These are phyloP conservation scores for Corynascus novoguineensis DNA, from an alignment of 495 filamentous ascomycete species.

Conservation along the genomic window DNA sequence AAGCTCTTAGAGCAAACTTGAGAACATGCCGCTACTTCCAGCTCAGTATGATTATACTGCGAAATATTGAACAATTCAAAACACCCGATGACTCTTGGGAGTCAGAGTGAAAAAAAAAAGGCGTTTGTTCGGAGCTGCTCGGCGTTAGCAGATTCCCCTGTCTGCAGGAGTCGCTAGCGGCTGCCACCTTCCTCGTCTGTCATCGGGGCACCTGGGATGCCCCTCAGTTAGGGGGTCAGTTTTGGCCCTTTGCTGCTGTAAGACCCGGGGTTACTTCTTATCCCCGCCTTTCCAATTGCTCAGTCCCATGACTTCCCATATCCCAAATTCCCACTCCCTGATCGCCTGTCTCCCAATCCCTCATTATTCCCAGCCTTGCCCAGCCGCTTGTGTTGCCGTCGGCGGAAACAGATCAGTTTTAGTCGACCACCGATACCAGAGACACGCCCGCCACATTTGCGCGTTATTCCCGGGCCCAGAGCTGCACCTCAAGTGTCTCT, in stretches of 20 bases:
- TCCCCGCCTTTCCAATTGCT: constrained; percentile 6
- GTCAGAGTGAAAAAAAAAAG: not conserved
- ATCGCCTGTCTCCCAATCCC: constrained; percentile 7
- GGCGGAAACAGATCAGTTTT: not conserved
- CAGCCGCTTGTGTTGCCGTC: constrained; percentile 20
- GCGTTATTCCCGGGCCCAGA: constrained; percentile 3
- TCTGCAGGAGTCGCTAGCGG: not conserved
- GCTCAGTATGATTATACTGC: too few relatives aligned
- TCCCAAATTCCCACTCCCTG: constrained; percentile 6
- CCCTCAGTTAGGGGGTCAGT: not conserved
- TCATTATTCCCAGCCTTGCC: constrained; percentile 18
- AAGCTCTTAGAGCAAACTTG: too few relatives aligned
- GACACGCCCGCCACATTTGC: not conserved
- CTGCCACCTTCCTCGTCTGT: constrained; percentile 7
- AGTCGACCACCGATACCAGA: not conserved
- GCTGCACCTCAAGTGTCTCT: not conserved
- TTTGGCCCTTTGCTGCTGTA: not conserved
- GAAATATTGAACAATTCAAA: too few relatives aligned
- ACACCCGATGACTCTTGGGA: too few relatives aligned
- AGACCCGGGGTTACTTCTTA: constrained; percentile 6
- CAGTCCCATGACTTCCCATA: not conserved
- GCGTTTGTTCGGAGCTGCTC: not conserved
- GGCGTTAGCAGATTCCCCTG: not conserved
- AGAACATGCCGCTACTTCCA: too few relatives aligned
- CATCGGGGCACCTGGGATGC: not conserved